Base-by-base conservation (phyloP, 2,329 filamentous ascomycete genomes). In the Davidsoniella neocaledoniae region DNA sequence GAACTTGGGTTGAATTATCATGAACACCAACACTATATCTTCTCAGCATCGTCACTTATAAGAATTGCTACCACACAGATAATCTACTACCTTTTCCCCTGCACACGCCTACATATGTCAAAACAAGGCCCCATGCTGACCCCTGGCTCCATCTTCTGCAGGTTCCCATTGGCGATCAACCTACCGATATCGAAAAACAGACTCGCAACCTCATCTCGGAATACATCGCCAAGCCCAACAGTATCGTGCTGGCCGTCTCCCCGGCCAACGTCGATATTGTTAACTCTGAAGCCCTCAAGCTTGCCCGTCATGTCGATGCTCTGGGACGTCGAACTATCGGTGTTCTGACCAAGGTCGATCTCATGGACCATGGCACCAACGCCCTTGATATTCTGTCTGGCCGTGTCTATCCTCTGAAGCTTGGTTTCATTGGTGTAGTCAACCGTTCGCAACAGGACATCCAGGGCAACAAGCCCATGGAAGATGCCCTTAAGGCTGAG, bases 321-420 rank as follows among this genome's bases (percentile, higher is more conserved):
- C 81, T 94, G 64, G 91, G 91, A 55, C 80, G 86, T 64, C 79
- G 91, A 63, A 98, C 91, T 17, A 96, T 98, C 61, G 91, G 91
- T 60, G 90, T 98, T 51, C 73, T 98, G 53, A 96, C 91, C 54
- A 98, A 98, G 68, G 72, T 98, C 56, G 91, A 98, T 63, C 70
- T 98, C 52, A 98, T 98, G 91, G 91, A 98, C 61, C 90, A 98
- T 61, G 91, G 91, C 55, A 98, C 91, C 51, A 96, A 98, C 61
- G 91, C 91, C 14, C 73, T 98, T 58, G 91, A 98, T 61, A 98
- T 98, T 57, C 74, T 98, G n/a, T 93, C 90, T 5, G 91, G 91
- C 3, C 81, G 91, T 23, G 91, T 98, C 2, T 98, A 98, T 64
- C 91, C 91, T 7, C 65, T 98, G 58, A 98, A 96, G 67, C 76